phyloP scores from a whole-genome alignment of 805 yeast genomes.

The Candida manassasensis region DNA sequence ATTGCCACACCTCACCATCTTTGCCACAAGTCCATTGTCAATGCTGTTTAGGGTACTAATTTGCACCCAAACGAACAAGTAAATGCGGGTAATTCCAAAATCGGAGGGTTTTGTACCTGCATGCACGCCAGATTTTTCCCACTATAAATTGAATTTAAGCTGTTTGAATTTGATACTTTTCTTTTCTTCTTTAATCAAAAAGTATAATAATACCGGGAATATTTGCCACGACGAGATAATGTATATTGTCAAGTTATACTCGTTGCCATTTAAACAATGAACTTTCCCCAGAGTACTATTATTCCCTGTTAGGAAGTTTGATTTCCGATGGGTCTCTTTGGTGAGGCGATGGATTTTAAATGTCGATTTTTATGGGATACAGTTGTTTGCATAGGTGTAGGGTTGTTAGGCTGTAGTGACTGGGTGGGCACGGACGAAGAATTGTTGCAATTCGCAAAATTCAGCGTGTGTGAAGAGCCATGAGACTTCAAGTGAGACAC shows the following conservation, averaged over 20 bases:
- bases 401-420: background rate
- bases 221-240: conserved; percentile 67
- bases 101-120: too few species aligned
- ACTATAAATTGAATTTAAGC: background rate
- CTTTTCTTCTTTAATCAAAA: conserved; percentile 46
- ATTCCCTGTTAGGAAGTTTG: conserved; percentile 58
- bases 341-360: conserved; percentile 55
- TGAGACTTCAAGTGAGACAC: too few species aligned
- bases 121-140: background rate
- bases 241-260: conserved; percentile 54
- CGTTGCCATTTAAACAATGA: conserved; percentile 54
- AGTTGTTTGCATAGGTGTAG: conserved; percentile 11
- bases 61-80: too few species aligned
- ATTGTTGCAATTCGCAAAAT: too few species aligned
- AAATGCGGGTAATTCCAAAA: too few species aligned
- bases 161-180: conserved; percentile 5
- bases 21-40: too few species aligned
- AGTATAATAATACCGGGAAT: conserved; percentile 48
- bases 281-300: conserved; percentile 46
- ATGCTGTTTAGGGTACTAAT: too few species aligned
- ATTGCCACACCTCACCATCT: too few species aligned
- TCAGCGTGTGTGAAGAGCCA: too few species aligned
- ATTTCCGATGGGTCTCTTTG: conserved; percentile 44
- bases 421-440: too few species aligned
- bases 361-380: conserved; percentile 51